Evolutionary conservation across 345 rosid genomes (phyloP), one percentile per base, ranked within the genome.

Genomic region (Lepidium africanum): DNA sequence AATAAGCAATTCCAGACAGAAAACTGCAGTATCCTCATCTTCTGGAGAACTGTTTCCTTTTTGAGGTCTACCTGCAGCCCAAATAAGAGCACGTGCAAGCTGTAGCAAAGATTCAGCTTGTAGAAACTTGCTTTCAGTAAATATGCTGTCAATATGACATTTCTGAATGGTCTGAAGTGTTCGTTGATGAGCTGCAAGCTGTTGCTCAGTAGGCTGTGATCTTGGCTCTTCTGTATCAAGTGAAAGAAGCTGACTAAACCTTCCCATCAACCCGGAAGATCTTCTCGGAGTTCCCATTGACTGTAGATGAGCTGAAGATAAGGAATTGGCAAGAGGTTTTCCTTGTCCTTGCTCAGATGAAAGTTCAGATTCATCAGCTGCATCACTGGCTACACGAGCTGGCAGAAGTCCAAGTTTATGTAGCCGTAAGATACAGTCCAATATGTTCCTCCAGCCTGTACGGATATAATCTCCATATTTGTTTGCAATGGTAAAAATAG

Each of bases 21-120:
- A 94, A 78, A 94, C 99, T 55, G 96, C 99, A 46, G 99, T 94
- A 78, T 94, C 99, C 78, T 94, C 99, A 72, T 91, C 99, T 81
- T 94, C 99, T 3, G 93, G 93, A 33, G 99, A 87, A 74, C 80
- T 85, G 68, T 74, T 89, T 42, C 97, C 99, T 78, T 91, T 94
- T 69, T 87, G 97, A 40, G 96, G 97, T 70, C 91, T 81, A 71
- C 99, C 99, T 43, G 97, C 96, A 40, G 96, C 96, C 96, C 97
- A 91, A 71, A 85, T 89, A 61, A 94, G 88, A 15, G 99, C 99
- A 63, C 91, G 84, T 8, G 96, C 97, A 63, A 94, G 91, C 81
- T 94, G 97, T 65, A 85, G 71, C 54, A 94, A 80, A 43, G 99
- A 94, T 47, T 94, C 97, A 50, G 96, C 90, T 83, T 94, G 96